Conservation (phyloP, 139 green algal genomes). For the Chlorella sp. region DNA sequence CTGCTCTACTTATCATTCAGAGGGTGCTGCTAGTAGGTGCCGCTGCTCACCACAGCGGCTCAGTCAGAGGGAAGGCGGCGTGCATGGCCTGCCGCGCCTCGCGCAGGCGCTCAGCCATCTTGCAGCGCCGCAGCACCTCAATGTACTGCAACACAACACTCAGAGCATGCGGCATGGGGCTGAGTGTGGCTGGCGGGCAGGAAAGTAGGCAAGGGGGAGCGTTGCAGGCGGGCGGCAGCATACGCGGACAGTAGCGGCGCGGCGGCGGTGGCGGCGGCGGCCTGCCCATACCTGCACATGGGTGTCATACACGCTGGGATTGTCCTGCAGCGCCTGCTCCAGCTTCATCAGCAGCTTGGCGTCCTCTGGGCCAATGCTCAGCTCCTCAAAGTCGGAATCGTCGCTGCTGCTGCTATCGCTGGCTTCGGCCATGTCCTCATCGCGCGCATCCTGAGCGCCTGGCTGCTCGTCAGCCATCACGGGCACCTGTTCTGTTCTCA, state of each 20-base stretch:
- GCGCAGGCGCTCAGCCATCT: slow-evolving; percentile 60
- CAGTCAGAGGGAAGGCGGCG: slow-evolving; percentile 75
- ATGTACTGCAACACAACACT: slow-evolving; percentile 56
- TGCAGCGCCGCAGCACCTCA: slow-evolving; percentile 62
- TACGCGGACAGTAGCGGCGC: neutral
- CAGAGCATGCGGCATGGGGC: neutral
- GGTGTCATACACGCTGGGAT: slow-evolving; percentile 72
- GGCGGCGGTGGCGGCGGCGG: neutral
- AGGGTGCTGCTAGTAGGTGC: no score
- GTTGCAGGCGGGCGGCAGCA: neutral
- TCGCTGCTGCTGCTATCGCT: slow-evolving; percentile 30
- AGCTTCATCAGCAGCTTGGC: slow-evolving; percentile 66
- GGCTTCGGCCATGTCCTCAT: slow-evolving; percentile 21
- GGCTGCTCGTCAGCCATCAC: slow-evolving; percentile 13
- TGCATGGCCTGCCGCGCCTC: slow-evolving; percentile 72
- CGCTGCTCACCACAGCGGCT: slow-evolving; percentile 66
- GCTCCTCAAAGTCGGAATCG: slow-evolving; percentile 51
- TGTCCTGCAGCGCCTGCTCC: slow-evolving; percentile 67
- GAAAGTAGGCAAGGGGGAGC: neutral
- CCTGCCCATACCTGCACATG: slow-evolving; percentile 63
- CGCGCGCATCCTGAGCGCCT: neutral
- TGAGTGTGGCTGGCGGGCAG: neutral
- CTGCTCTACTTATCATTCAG: no score
- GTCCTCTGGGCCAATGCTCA: slow-evolving; percentile 56
- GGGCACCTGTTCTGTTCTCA: no score